Conservation (phyloP, 176 grass and related monocot species). For the Themeda triandra region DNA sequence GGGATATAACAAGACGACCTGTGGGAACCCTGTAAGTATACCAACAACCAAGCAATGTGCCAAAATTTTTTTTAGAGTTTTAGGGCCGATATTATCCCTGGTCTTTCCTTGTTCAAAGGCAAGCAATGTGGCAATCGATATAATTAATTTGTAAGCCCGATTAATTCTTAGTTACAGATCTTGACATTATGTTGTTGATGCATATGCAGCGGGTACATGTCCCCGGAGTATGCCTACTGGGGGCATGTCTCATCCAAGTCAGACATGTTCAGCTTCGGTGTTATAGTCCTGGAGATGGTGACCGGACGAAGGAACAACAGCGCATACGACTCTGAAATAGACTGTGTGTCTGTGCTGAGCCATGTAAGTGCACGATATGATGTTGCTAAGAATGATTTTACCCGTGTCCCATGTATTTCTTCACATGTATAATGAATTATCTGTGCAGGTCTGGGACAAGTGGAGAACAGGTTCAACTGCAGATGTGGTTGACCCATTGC, state of each 20-base stretch:
- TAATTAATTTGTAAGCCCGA: not conserved
- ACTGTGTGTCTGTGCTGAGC: not conserved
- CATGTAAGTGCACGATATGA: not conserved
- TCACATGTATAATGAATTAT: not conserved
- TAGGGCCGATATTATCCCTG: too few species aligned
- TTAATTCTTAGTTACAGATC: not conserved
- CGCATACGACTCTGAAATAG: not conserved
- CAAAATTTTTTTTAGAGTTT: not conserved
- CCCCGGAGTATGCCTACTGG: not conserved
- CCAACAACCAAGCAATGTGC: not conserved
- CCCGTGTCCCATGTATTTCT: not conserved
- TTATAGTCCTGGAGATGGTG: conserved; percentile 13
- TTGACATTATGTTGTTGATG: not conserved
- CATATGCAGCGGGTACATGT: conserved; percentile 8
- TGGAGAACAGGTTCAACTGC: not conserved
- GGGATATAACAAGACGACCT: conserved; percentile 3
- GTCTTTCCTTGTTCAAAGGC: too few species aligned
- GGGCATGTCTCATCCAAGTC: conserved; percentile 17
- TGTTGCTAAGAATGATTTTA: too few species aligned
- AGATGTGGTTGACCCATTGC: not conserved
- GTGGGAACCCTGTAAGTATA: conserved; percentile 32
- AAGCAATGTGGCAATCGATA: not conserved
- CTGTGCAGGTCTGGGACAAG: not conserved
- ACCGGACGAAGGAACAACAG: conserved; percentile 8
- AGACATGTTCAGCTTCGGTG: conserved; percentile 22